A percentile compares a stretch with the other conserved stretches of the same genome.
Evolutionary conservation across 352 stramenopile species (phyloP).

Genomic region (Phytophthora capsici): DNA sequence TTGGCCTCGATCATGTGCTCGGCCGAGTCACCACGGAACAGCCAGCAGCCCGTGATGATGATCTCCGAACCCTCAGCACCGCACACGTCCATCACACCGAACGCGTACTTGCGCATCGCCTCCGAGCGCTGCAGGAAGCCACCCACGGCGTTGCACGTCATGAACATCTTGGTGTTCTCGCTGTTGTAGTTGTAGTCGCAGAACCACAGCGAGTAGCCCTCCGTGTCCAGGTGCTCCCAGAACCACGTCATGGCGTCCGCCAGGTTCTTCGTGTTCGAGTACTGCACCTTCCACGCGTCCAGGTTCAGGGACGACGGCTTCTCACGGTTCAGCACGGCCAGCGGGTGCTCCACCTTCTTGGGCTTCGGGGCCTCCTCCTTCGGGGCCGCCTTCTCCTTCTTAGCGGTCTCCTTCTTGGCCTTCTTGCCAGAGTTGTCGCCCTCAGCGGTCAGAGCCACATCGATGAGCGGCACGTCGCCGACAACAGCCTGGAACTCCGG

Average conservation of each 20-base stretch:
- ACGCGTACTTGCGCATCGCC: conserved; percentile 93
- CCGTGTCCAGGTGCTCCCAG: conserved; percentile 89
- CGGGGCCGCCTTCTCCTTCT: conserved; percentile 52
- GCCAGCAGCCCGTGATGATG: conserved; percentile 91
- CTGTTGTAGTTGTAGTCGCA: conserved; percentile 95
- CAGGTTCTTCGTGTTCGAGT: conserved; percentile 89
- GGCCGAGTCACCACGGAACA: conserved; percentile 90
- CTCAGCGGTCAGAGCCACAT: conserved; percentile 72
- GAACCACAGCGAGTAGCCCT: conserved; percentile 93
- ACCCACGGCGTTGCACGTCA: conserved; percentile 92
- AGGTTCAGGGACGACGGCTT: conserved; percentile 78
- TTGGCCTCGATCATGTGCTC: conserved; percentile 92
- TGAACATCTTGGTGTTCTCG: conserved; percentile 94
- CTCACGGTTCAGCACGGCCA: conserved; percentile 89
- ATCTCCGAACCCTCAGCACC: conserved; percentile 72
- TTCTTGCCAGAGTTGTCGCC: conserved; percentile 55
- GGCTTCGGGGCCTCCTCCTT: conserved; percentile 58
- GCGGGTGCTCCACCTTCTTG: conserved; percentile 87
- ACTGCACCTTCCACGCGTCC: conserved; percentile 93
- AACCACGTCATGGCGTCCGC: conserved; percentile 92
- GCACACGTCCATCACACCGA: conserved; percentile 87
- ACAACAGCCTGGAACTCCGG: conserved; percentile 93
- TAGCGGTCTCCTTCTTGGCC: conserved; percentile 41
- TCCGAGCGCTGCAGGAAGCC: conserved; percentile 94
- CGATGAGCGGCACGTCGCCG: conserved; percentile 88